Percentiles rank a stretch among this genome's conserved stretches.
Evolutionary conservation across 2,329 filamentous ascomycete species (phyloP).

Genomic region (Amylocarpus encephaloides): DNA sequence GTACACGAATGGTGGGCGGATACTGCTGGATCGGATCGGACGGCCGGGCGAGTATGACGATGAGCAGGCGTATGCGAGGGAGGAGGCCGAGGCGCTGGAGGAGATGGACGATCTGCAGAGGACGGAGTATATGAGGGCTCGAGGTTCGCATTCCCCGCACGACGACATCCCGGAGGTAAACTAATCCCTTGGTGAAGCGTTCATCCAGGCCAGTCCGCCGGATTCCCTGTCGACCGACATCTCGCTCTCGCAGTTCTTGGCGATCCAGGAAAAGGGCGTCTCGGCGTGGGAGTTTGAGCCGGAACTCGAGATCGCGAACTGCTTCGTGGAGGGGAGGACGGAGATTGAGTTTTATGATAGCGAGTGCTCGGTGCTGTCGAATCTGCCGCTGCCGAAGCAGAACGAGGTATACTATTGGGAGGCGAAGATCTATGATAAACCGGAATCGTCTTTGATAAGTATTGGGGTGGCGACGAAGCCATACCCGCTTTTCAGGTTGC

Average conservation of each 20-base stretch:
- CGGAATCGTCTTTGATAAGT: conserved; percentile 77
- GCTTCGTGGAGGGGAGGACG: conserved; percentile 91
- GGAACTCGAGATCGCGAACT: conserved; percentile 97
- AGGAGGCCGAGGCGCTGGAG: conserved; percentile 92
- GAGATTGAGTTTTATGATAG: conserved; percentile 99
- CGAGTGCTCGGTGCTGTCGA: conserved; percentile 77
- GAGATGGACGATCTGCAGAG: conserved; percentile 90
- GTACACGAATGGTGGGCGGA: conserved; percentile 81
- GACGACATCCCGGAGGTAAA: too few relatives aligned
- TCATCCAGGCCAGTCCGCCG: conserved; percentile 87
- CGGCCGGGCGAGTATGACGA: conserved; percentile 96
- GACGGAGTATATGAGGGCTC: conserved; percentile 87
- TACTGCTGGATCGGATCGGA: conserved; percentile 87
- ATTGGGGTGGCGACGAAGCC: conserved; percentile 96
- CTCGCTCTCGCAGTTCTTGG: conserved; percentile 92
- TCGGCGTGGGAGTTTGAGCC: conserved; percentile 99
- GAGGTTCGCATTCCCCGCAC: conserved; percentile 58
- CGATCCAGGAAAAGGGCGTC: conserved; percentile 99
- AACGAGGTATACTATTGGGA: conserved; percentile 99
- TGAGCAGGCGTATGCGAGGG: conserved; percentile 86
- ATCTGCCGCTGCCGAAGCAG: conserved; percentile 93
- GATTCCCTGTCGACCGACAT: conserved; percentile 96
- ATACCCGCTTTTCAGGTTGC: conserved; percentile 88
- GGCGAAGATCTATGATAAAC: conserved; percentile 96
- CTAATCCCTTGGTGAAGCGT: conserved; percentile 51